These are phyloP conservation scores for Phytophthora sansomeana DNA, from an alignment of 352 stramenopile genomes.

Conservation along the genomic window DNA sequence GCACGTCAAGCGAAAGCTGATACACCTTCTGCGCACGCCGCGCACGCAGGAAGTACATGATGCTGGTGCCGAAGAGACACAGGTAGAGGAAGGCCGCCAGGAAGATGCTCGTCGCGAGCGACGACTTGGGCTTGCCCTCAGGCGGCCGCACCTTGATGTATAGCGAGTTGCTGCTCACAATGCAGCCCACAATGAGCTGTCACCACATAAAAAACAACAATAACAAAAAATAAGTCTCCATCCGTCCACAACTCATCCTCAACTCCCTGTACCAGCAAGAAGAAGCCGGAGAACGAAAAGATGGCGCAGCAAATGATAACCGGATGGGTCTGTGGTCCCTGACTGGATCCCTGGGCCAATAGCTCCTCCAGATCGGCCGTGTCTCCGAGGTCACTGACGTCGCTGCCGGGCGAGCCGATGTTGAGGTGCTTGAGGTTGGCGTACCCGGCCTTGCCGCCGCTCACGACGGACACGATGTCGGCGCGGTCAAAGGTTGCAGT, in stretches of 20 bases:
- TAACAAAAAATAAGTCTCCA: too few relatives aligned
- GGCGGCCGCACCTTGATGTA: slow-evolving; percentile 86
- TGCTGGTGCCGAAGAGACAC: slow-evolving; percentile 84
- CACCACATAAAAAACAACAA: slow-evolving; percentile 4
- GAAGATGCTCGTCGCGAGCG: slow-evolving; percentile 87
- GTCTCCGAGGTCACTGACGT: slow-evolving; percentile 84
- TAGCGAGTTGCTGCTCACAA: slow-evolving; percentile 87
- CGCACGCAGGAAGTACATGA: slow-evolving; percentile 87
- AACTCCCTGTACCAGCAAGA: slow-evolving; percentile 77
- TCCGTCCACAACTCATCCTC: background rate
- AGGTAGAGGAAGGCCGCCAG: slow-evolving; percentile 87
- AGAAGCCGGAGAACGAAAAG: slow-evolving; percentile 78
- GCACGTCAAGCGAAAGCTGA: slow-evolving; percentile 88
- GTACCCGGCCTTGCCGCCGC: slow-evolving; percentile 76
- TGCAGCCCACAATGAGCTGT: slow-evolving; percentile 85
- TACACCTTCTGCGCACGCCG: slow-evolving; percentile 88
- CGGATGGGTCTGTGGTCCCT: slow-evolving; percentile 77
- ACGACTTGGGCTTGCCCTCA: slow-evolving; percentile 87
- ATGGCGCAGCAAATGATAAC: slow-evolving; percentile 82
- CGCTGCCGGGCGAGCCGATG: slow-evolving; percentile 74
- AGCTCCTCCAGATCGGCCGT: slow-evolving; percentile 83
- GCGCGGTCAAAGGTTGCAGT: slow-evolving; percentile 72
- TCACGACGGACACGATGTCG: slow-evolving; percentile 76
- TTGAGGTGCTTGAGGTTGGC: slow-evolving; percentile 88
- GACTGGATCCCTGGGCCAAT: slow-evolving; percentile 73